Evolutionary conservation across 257 asterid species (phyloP).

Genomic region (Phtheirospermum japonicum): DNA sequence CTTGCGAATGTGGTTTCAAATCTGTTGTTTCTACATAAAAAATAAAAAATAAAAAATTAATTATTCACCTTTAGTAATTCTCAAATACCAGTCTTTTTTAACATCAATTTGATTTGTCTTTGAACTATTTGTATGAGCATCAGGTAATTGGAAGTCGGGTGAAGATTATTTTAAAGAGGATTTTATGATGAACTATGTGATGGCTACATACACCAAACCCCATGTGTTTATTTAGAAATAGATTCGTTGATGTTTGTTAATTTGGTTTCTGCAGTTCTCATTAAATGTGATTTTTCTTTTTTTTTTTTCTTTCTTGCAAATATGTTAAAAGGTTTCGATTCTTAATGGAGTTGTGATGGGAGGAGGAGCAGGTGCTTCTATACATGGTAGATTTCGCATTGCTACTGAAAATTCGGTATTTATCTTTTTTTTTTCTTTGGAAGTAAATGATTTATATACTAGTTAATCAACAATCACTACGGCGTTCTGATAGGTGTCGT

Average conservation of each 20-base stretch:
- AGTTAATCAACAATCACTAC: neutral
- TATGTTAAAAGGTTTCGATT: constrained; percentile 64
- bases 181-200: constrained; percentile 65
- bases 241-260: neutral
- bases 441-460: neutral
- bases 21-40: no score
- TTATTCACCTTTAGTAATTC: no score
- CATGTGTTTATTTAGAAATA: constrained; percentile 50
- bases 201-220: constrained; percentile 85
- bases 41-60: no score
- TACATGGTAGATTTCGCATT: constrained; percentile 89
- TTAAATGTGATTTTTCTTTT: neutral
- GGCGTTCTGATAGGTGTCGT: neutral
- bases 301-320: neutral
- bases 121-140: constrained; percentile 18
- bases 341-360: constrained; percentile 97
- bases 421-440: constrained; percentile 6
- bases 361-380: constrained; percentile 89
- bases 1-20: no score
- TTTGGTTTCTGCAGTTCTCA: constrained; percentile 6
- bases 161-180: constrained; percentile 63
- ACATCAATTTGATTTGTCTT: no score
- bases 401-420: constrained; percentile 90
- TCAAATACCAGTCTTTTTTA: no score
- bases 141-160: constrained; percentile 76